Evolutionary conservation across 1,139 yeast genomes (phyloP), one percentile per base, ranked within the genome.

Genomic region (Hanseniaspora sp.): DNA sequence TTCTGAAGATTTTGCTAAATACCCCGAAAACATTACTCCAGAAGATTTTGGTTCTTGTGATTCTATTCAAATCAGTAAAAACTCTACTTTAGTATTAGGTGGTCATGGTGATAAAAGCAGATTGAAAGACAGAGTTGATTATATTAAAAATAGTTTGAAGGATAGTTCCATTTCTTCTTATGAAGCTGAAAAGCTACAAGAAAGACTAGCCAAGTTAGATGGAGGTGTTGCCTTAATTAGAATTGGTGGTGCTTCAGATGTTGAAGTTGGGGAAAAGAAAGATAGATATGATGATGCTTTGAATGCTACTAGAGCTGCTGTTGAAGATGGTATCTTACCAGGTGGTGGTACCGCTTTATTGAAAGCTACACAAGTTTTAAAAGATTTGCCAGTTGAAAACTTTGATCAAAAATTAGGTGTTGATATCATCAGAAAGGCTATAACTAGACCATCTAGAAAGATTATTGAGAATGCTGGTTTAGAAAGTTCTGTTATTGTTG

Each of bases 261-360:
- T 92, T 63, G 99, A 92, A 76, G 99, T 92, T 63, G 95, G 97
- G 69, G 99, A 92, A 78, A 94, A 92, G 95, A 92, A 92, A 78
- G 99, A 92, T 72, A 88, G 99, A 76, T 94, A 90, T 69, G 98
- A 94, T 66, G 99, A 92, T 75, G 98, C 99, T 51, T 80, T 92
- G 69, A 92, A 94, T 71, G 98, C 99, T 58, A 94, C 98, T 57
- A 88, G 98, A 76, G 98, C 99, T 63, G 99, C 99, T 60, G 98
- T 92, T 60, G 95, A 92, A 74, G 98, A 92, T 74, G 99, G 99
- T 76, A 92, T 94, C 68, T 79, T 92, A 64, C 98, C 98, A 70
- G 99, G 99, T 76, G 99, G 98, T 72, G 99, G 99, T 76, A 92
- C 97, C 63, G 98, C 98, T 61, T 80, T 92, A 70, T 81, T 90